phyloP scores from a whole-genome alignment of 352 stramenopile genomes.

The Globisporangium megalacanthum region DNA sequence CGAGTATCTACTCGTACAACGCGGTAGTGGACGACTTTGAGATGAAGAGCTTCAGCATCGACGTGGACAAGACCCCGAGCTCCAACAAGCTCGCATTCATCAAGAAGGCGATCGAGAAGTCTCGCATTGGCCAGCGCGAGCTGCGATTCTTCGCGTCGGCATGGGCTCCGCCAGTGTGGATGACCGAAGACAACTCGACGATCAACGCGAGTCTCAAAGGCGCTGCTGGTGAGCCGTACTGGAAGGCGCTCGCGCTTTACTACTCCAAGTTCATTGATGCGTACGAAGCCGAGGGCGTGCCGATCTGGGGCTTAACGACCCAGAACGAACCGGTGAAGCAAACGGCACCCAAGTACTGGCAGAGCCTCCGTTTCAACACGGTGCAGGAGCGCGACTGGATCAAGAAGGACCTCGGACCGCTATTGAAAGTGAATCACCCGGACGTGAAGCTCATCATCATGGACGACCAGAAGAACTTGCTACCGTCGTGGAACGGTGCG shows the following conservation, averaged over 20 bases:
- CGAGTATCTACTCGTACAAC: conserved; percentile 85
- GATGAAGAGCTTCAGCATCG: conserved; percentile 79
- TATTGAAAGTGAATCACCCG: conserved; percentile 56
- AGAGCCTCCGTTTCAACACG: conserved; percentile 41
- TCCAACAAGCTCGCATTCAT: conserved; percentile 74
- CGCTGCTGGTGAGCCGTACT: conserved; percentile 46
- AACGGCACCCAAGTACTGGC: conserved; percentile 36
- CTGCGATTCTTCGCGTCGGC: conserved; percentile 72
- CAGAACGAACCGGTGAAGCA: conserved; percentile 80
- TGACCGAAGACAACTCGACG: conserved; percentile 70
- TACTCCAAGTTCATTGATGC: conserved; percentile 84
- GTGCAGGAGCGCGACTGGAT: conserved; percentile 58
- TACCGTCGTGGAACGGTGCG: conserved; percentile 38
- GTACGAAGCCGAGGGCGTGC: conserved; percentile 68
- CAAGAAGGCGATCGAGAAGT: conserved; percentile 38
- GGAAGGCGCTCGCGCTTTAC: conserved; percentile 79
- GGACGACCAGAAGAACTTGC: conserved; percentile 78
- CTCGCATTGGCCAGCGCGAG: conserved; percentile 25
- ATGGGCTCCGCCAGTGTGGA: conserved; percentile 84
- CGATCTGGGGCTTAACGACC: conserved; percentile 76
- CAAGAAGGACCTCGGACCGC: conserved; percentile 70
- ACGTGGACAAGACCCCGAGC: conserved; percentile 58
- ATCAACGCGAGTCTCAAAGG: conserved; percentile 58
- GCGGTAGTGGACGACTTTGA: conserved; percentile 68
- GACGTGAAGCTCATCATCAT: conserved; percentile 79